Percentiles rank a stretch among this genome's conserved stretches.
phyloP scores from a whole-genome alignment of 108 stramenopile genomes.

The Cyclotella sp. region DNA sequence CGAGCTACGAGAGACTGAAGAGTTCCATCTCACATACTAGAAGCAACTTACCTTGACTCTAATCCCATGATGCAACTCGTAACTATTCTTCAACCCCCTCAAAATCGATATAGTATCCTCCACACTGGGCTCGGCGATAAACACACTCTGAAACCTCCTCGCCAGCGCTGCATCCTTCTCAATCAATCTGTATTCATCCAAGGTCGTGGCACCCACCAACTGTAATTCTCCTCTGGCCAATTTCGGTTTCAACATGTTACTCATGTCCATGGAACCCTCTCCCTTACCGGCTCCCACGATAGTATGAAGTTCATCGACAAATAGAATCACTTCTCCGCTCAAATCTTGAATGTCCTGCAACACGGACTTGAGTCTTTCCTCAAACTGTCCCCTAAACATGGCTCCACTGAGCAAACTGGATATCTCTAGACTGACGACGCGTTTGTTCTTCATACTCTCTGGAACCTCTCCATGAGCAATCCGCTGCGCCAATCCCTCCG shows the following conservation, averaged over 20 bases:
- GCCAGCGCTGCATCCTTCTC: constrained; percentile 97
- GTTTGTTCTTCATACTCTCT: constrained; percentile 76
- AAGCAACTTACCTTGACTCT: constrained; percentile 66
- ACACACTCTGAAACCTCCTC: constrained; percentile 95
- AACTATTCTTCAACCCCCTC: constrained; percentile 86
- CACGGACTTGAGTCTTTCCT: constrained; percentile 93
- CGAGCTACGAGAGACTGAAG: too few species aligned
- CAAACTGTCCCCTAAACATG: constrained; percentile 96
- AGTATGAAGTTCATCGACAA: constrained; percentile 97
- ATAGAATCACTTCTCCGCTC: constrained; percentile 87
- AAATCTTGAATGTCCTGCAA: constrained; percentile 86
- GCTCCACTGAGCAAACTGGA: constrained; percentile 90
- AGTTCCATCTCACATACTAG: too few species aligned
- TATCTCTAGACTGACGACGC: constrained; percentile 89
- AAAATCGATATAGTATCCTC: constrained; percentile 95
- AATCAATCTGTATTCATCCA: constrained; percentile 94
- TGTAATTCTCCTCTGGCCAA: constrained; percentile 95
- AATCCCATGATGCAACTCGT: constrained; percentile 92
- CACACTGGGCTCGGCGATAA: constrained; percentile 88
- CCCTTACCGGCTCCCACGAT: constrained; percentile 90
- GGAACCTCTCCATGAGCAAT: constrained; percentile 77
- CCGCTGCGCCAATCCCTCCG: constrained; percentile 85
- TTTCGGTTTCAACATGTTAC: constrained; percentile 95
- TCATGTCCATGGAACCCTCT: constrained; percentile 82
- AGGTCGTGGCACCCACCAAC: constrained; percentile 94